Conservation (phyloP, 768 basidiomycete genomes). For the Boletus edulis region DNA sequence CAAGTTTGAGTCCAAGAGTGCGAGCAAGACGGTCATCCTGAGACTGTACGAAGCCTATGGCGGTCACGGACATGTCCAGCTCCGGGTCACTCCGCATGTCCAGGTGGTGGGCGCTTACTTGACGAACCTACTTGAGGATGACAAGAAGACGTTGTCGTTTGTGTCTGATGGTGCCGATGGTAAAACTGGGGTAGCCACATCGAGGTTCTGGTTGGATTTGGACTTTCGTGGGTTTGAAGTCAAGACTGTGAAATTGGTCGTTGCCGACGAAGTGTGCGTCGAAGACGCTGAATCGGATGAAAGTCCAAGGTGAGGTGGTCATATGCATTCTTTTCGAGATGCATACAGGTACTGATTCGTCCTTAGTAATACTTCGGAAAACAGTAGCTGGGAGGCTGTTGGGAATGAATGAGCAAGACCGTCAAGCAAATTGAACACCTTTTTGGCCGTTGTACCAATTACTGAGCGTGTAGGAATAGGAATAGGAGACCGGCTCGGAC, state of each 20-base stretch:
- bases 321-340: background rate
- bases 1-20: conserved; percentile 33
- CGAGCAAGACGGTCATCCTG: conserved; percentile 62
- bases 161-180: conserved; percentile 29
- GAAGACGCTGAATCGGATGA: background rate
- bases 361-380: conserved; percentile 10
- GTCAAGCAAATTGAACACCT: no score
- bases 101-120: conserved; percentile 58
- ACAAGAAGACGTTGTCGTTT: conserved; percentile 43
- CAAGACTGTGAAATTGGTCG: conserved; percentile 76
- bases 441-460: no score
- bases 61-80: conserved; percentile 69
- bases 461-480: no score
- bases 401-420: conserved; percentile 20
- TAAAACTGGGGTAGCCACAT: no score
- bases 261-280: conserved; percentile 22
- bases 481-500: no score
- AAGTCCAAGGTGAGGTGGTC: conserved; percentile 5
- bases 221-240: conserved; percentile 87
- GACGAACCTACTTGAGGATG: conserved; percentile 87
- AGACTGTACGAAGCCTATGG: conserved; percentile 94
- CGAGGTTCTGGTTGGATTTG: conserved; percentile 42
- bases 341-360: background rate
- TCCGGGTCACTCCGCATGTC: conserved; percentile 55
- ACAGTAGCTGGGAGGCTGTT: conserved; percentile 37